Evolutionary conservation across 208 protist genomes (phyloP).

Genomic region (Acanthamoeba royreba): DNA sequence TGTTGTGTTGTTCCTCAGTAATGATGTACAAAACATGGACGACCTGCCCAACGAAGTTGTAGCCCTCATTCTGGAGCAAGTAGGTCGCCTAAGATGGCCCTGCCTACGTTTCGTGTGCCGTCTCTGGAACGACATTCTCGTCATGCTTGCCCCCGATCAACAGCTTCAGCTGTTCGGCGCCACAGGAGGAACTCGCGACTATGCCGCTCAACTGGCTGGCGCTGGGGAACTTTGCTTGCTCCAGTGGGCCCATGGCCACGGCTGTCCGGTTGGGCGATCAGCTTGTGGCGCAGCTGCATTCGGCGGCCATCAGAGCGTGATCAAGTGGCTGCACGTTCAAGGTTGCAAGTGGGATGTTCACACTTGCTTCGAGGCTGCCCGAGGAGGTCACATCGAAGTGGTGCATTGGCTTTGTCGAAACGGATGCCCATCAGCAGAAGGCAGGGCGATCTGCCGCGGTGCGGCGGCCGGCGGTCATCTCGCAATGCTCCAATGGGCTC

Average conservation of each 20-base stretch:
- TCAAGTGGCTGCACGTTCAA: neutral
- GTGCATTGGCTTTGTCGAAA: neutral
- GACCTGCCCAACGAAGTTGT: too few relatives aligned
- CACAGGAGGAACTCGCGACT: too few relatives aligned
- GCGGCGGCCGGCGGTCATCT: neutral
- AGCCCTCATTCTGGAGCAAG: too few relatives aligned
- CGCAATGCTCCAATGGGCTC: neutral
- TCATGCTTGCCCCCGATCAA: too few relatives aligned
- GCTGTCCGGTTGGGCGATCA: neutral
- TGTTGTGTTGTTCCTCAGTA: too few relatives aligned
- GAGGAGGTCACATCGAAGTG: neutral
- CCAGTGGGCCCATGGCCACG: neutral
- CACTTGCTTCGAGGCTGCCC: neutral
- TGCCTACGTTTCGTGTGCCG: too few relatives aligned
- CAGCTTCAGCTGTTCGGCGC: too few relatives aligned
- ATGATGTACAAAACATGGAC: too few relatives aligned
- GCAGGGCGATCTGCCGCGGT: neutral
- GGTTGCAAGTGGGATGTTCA: neutral
- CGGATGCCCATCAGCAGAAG: neutral
- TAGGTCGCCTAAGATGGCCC: too few relatives aligned
- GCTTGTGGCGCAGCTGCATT: neutral
- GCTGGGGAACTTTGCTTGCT: too few relatives aligned
- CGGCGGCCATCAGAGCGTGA: neutral
- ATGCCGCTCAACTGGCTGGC: too few relatives aligned
- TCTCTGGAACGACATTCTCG: too few relatives aligned